Percentiles rank a stretch among this genome's conserved stretches.
Evolutionary conservation across 2,329 filamentous ascomycete genomes (phyloP).

Genomic region (Endoconidiophora laricicola): DNA sequence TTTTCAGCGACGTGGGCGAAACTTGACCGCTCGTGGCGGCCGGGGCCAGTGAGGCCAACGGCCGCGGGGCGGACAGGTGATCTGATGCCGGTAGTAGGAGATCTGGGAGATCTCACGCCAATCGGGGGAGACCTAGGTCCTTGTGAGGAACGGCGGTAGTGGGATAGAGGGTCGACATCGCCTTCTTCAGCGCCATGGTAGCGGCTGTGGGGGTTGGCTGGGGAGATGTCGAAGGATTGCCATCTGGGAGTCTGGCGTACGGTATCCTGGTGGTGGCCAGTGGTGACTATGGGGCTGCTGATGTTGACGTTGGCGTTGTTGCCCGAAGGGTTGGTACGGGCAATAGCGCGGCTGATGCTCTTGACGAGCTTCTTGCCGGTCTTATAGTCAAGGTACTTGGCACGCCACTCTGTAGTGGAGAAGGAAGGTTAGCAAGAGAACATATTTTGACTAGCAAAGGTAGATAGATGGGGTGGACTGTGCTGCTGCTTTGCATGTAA

Average conservation of each 20-base stretch:
- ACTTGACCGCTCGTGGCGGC: too few relatives aligned
- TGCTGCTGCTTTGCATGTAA: neutral
- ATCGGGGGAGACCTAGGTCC: too few relatives aligned
- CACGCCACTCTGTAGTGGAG: constrained; percentile 54
- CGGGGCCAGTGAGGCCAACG: too few relatives aligned
- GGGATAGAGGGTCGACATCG: constrained; percentile 5
- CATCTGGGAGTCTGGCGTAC: constrained; percentile 3
- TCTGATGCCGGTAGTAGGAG: too few relatives aligned
- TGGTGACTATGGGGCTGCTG: neutral
- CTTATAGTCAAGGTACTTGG: constrained; percentile 93
- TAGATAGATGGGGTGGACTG: neutral
- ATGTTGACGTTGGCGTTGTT: constrained; percentile 31
- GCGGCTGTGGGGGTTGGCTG: constrained; percentile 18
- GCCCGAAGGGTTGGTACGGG: constrained; percentile 32
- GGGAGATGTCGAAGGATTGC: constrained; percentile 18
- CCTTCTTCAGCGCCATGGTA: neutral
- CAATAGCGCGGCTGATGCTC: constrained; percentile 55
- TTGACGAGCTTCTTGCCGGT: constrained; percentile 90
- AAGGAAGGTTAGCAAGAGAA: constrained; percentile 2
- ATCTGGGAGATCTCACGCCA: too few relatives aligned
- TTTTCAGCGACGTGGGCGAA: neutral
- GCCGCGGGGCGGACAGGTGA: too few relatives aligned
- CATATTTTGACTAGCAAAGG: neutral
- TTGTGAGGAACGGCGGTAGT: neutral
- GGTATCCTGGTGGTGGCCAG: neutral